phyloP scores from a whole-genome alignment of 306 rosid species.

The Glycine soja region DNA sequence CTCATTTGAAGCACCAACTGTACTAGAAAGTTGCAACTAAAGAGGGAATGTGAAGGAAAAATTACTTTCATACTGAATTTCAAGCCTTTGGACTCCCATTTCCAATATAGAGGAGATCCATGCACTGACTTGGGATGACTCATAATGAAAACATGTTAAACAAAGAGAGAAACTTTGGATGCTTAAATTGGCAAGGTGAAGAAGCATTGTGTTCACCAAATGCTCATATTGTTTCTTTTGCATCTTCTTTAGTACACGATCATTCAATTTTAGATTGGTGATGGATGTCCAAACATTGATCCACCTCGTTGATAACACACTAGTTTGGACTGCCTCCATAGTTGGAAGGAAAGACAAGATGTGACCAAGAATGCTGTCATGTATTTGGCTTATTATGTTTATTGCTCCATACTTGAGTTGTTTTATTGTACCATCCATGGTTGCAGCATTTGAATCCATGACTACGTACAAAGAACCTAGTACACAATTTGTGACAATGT shows the following conservation, averaged over 20 bases:
- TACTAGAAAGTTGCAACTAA: constrained; percentile 49
- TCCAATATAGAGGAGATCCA: constrained; percentile 51
- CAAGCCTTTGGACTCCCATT: constrained; percentile 43
- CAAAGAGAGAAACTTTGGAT: constrained; percentile 46
- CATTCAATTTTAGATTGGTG: constrained; percentile 28
- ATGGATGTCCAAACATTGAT: constrained; percentile 43
- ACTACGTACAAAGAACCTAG: not conserved
- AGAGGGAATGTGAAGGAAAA: constrained; percentile 41
- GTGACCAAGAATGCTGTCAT: constrained; percentile 40
- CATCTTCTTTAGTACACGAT: constrained; percentile 39
- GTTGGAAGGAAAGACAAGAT: constrained; percentile 45
- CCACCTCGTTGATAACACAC: constrained; percentile 43
- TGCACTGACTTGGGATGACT: constrained; percentile 33
- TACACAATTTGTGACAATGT: not conserved
- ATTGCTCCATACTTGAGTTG: no score
- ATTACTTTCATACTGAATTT: constrained; percentile 46
- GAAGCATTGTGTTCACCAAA: constrained; percentile 41
- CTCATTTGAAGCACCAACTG: constrained; percentile 53
- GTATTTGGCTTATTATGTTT: constrained; percentile 44
- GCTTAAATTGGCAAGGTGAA: constrained; percentile 40
- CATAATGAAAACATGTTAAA: constrained; percentile 40
- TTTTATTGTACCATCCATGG: not conserved
- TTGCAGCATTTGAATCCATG: constrained; percentile 39
- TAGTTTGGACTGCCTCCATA: constrained; percentile 29
- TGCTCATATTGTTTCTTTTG: constrained; percentile 39